These are phyloP conservation scores for Herpetospermum pedunculosum DNA, from an alignment of 306 rosid genomes.

Conservation along the genomic window DNA sequence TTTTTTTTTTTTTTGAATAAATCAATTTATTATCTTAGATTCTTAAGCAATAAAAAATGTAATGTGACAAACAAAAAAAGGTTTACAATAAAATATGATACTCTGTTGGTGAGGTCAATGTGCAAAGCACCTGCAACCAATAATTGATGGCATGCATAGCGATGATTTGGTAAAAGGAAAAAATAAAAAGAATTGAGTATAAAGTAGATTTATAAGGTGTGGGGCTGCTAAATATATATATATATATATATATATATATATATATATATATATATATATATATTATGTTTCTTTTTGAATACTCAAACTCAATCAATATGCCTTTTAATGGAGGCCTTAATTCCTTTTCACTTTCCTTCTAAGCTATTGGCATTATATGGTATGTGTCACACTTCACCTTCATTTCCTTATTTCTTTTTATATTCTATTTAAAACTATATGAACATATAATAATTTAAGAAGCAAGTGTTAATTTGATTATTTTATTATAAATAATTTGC, in stretches of 20 bases:
- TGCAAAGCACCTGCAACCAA: not conserved
- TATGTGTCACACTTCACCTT: not conserved
- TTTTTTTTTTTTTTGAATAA: too few relatives aligned
- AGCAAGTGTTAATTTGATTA: not conserved
- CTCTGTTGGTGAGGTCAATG: not conserved
- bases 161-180: not conserved
- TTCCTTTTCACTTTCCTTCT: not conserved
- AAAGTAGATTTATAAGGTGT: not conserved
- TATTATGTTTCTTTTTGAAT: conserved; percentile 5
- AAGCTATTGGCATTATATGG: not conserved
- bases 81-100: not conserved
- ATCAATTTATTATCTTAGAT: too few relatives aligned
- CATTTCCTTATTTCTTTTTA: not conserved
- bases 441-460: not conserved
- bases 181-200: not conserved
- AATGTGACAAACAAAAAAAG: not conserved
- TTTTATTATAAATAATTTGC: not conserved
- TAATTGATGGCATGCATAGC: not conserved
- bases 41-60: too few relatives aligned
- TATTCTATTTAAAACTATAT: not conserved
- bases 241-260: too few relatives aligned
- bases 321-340: not conserved
- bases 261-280: too few relatives aligned
- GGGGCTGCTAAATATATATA: too few relatives aligned
- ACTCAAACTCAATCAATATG: conserved; percentile 2